Evolutionary conservation across 2,329 filamentous ascomycete genomes (phyloP), one percentile per base, ranked within the genome.

Genomic region (Epichloe uncinata): DNA sequence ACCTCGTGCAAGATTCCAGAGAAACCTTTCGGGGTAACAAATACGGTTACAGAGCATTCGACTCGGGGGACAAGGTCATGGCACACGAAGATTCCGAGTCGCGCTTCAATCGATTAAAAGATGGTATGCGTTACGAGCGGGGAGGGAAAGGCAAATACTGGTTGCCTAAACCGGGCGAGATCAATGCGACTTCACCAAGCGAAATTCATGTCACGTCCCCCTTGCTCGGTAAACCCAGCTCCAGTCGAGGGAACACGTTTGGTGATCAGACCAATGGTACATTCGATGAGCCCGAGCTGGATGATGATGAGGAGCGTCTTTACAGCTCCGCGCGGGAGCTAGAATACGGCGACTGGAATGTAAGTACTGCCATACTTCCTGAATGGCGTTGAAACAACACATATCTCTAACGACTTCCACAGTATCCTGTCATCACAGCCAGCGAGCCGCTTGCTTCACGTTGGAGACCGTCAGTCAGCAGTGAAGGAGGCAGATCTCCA

Each of bases 101-200:
- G 15, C 80, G 94, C 20, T 75, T 89, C 43, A 89, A 87, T 45
- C 79, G 94, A 50, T 84, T 98, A 64, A 84, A 85, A 69, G 89
- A 95, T 57, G 93, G 93, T 8, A 96, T 98, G 90, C 78, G 93
- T 52, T 98, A 97, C 63, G 89, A 96, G 68, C 78, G 91, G 57
- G 89, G 89, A 48, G 93, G 94, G 0, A 95, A 96, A 63, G 90
- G 85, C 5, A 98, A 98, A 66, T 98, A 98, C 64, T 98, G 93
- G 93, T 89, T 98, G 54, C 90, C 91, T 0, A 89, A 86, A 59
- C 87, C 88, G 1, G 83, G 76, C 5, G 76, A 81, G 55, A 69
- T 75, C 52, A 72, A 74, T 54, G 68, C 75, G 3, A 75, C 75
- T 30, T 81, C 79, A 1, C 79, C 79, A 5, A 66, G 82, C 4